Base-by-base conservation (phyloP, 371 early-diverging fungal species). In the Lichtheimia hyalospora region DNA sequence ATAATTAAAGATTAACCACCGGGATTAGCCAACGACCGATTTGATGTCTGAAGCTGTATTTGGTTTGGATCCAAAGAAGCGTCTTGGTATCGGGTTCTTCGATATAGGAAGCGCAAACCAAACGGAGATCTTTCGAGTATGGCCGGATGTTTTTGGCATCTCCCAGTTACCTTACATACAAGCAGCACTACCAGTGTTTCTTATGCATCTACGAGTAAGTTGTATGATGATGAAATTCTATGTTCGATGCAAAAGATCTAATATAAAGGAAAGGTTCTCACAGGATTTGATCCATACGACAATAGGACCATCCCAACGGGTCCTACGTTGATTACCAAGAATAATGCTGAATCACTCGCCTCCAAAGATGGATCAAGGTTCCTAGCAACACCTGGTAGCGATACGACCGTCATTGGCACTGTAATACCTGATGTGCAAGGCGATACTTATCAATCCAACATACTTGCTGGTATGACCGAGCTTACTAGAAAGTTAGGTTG, bases 141-240 rank as follows among this genome's bases (percentile, higher is more conserved):
- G 74, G 27, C 54, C 48, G 2, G 66, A 75, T 41, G 68, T 64
- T 0, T 65, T 68, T 8, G 70, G 74, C 8, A 68, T 79, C 13
- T 67, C 75, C 3, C 82, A 82, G 42, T 41, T 79, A 2, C 80
- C 80, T 0, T 82, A 79, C 27, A 69, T 75, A 20, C 78, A 82
- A 54, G 72, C 74, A n/a, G 75, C 71, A 1, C 39, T 82, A 18
- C 78, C 82, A 2, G 73, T 82, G 23, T 66, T 82, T 23, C 69
- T 71, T 13, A 42, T 62, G 57, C 56, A 62, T 57, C 61, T 77
- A 10, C 70, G 67, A 57, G 73, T 67, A 73, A 68, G 13, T 15
- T n/a, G n/a, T n/a, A n/a, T n/a, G n/a, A n/a, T n/a, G n/a, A n/a
- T n/a, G n/a, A n/a, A n/a, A 34, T 34, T 34, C 34, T 10, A 8